Conservation (phyloP, 306 rosid genomes). For the Prosopis cineraria region DNA sequence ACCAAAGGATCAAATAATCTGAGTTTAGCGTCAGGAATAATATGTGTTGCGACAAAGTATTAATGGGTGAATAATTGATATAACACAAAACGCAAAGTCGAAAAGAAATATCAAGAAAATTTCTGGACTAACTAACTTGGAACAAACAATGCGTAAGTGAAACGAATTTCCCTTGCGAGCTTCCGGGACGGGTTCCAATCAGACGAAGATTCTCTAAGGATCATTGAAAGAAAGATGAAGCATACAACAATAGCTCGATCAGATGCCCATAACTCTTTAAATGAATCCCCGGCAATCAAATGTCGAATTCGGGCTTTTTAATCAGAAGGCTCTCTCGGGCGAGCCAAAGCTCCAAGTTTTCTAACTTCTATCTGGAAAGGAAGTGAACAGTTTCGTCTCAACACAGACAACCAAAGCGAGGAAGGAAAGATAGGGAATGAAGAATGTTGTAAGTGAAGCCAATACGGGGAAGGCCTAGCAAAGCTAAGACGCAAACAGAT, state of each 20-base stretch:
- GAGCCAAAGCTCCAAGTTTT: background rate
- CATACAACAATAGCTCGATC: slow-evolving; percentile 8
- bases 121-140: slow-evolving; percentile 8
- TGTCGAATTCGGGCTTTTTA: background rate
- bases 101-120: background rate
- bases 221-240: background rate
- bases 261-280: slow-evolving; percentile 16
- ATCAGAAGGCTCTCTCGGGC: background rate
- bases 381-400: background rate
- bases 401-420: background rate
- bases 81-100: background rate
- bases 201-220: background rate
- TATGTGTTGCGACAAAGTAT: background rate
- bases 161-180: slow-evolving; percentile 10
- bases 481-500: background rate
- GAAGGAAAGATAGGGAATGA: background rate
- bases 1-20: slow-evolving; percentile 24
- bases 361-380: background rate
- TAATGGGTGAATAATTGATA: background rate
- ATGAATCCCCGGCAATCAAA: slow-evolving; percentile 30
- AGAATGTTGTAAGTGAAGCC: background rate
- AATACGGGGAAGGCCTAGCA: background rate
- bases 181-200: background rate
- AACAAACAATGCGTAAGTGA: background rate
- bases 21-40: background rate